Conservation (phyloP, 495 filamentous ascomycete genomes). For the Xylaria cubensis region DNA sequence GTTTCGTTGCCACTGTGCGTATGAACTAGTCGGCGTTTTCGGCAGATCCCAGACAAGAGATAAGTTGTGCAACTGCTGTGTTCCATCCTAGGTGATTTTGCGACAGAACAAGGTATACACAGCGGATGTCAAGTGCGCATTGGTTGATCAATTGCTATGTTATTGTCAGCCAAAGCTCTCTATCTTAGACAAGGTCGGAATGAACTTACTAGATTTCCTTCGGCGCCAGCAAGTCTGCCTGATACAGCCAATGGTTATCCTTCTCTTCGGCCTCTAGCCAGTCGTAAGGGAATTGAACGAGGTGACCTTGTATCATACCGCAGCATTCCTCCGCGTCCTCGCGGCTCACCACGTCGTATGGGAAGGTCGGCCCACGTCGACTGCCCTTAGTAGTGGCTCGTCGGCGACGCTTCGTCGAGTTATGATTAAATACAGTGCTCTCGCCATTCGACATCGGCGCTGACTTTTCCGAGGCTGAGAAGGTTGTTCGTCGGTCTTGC, state of each 20-base stretch:
- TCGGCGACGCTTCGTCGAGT: conserved; percentile 60
- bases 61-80: neutral
- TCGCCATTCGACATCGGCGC: conserved; percentile 40
- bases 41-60: neutral
- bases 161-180: conserved; percentile 8
- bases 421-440: conserved; percentile 37
- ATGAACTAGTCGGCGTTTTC: neutral
- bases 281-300: conserved; percentile 93
- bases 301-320: conserved; percentile 81
- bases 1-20: neutral
- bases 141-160: conserved; percentile 18
- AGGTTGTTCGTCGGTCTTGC: conserved; percentile 52
- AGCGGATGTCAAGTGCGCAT: neutral
- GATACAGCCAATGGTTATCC: conserved; percentile 95
- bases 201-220: conserved; percentile 92
- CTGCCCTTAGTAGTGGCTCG: conserved; percentile 79
- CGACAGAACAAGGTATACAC: neutral
- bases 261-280: conserved; percentile 92
- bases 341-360: conserved; percentile 75
- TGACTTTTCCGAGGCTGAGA: conserved; percentile 51
- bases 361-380: conserved; percentile 66
- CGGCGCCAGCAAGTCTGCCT: conserved; percentile 92
- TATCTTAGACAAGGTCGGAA: neutral
- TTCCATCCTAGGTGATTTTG: neutral
- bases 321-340: conserved; percentile 81